A percentile compares a stretch with the other conserved stretches of the same genome.
These are phyloP conservation scores for Aspergillus ustus DNA, from an alignment of 2,329 filamentous ascomycete genomes.

Conservation along the genomic window DNA sequence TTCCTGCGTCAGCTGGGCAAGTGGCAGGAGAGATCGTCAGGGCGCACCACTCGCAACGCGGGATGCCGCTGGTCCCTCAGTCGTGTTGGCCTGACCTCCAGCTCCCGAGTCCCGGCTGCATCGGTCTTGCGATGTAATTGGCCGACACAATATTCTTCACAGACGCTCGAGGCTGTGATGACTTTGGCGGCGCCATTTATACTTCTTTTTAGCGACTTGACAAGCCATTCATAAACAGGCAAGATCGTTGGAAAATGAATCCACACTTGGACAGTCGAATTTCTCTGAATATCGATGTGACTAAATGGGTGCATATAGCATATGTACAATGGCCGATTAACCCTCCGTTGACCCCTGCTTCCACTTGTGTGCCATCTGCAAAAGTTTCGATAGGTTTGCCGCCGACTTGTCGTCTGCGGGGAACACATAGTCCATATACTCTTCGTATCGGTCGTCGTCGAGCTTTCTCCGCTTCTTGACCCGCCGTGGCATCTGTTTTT, in stretches of 20 bases:
- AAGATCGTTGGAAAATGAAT: neutral
- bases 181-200: neutral
- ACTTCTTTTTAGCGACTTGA: neutral
- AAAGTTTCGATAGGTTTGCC: conserved; percentile 78
- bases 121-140: neutral
- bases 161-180: neutral
- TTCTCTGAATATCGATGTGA: neutral
- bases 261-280: neutral
- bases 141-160: neutral
- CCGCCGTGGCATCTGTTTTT: conserved; percentile 90
- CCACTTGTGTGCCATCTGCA: conserved; percentile 87
- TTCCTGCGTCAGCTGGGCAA: conserved; percentile 7
- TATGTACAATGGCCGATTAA: neutral
- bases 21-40: neutral
- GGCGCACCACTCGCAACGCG: neutral
- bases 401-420: conserved; percentile 89
- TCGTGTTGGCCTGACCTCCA: conserved; percentile 3
- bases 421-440: conserved; percentile 97
- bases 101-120: conserved; percentile 2
- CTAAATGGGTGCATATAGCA: neutral
- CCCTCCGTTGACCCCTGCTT: conserved; percentile 64
- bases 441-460: conserved; percentile 92
- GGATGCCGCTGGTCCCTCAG: neutral
- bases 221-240: neutral
- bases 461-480: conserved; percentile 91